These are phyloP conservation scores for Apophysomyces sp. DNA, from an alignment of 371 early-diverging fungal genomes.

Conservation along the genomic window DNA sequence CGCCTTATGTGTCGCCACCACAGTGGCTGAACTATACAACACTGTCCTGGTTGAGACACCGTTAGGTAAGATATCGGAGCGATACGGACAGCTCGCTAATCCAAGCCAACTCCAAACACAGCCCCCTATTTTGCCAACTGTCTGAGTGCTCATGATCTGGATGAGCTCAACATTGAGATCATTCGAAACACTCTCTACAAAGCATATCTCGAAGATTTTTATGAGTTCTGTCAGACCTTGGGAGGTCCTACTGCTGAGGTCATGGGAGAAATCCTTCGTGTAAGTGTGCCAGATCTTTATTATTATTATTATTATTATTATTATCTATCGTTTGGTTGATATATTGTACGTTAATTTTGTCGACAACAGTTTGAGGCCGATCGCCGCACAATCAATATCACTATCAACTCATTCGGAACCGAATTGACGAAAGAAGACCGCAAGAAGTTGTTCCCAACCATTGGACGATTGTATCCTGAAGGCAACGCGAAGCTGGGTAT, in stretches of 20 bases:
- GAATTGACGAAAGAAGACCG: conserved; percentile 96
- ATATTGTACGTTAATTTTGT: too few species aligned
- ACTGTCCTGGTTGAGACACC: conserved; percentile 98
- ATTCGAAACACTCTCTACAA: conserved; percentile 98
- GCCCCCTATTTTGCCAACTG: conserved; percentile 98
- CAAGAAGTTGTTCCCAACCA: conserved; percentile 86
- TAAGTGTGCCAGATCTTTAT: too few species aligned
- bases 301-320: too few species aligned
- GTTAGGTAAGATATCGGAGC: conserved; percentile 54
- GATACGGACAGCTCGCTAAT: not conserved
- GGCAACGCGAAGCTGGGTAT: conserved; percentile 82
- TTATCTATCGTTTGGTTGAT: too few species aligned
- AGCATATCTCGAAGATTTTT: conserved; percentile 98
- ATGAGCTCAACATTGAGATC: conserved; percentile 98
- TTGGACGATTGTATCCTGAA: conserved; percentile 92
- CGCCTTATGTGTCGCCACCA: conserved; percentile 96
- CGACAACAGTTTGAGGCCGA: conserved; percentile 93
- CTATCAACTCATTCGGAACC: conserved; percentile 97
- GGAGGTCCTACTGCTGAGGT: conserved; percentile 92
- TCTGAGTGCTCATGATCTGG: conserved; percentile 93
- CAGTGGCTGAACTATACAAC: conserved; percentile 92
- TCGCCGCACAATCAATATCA: conserved; percentile 95
- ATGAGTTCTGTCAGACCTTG: conserved; percentile 80
- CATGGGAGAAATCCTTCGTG: conserved; percentile 91
- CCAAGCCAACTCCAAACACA: conserved; percentile 16